Evolutionary conservation across 345 rosid genomes (phyloP), one percentile per base, ranked within the genome.

Genomic region (Murraya koenigii): DNA sequence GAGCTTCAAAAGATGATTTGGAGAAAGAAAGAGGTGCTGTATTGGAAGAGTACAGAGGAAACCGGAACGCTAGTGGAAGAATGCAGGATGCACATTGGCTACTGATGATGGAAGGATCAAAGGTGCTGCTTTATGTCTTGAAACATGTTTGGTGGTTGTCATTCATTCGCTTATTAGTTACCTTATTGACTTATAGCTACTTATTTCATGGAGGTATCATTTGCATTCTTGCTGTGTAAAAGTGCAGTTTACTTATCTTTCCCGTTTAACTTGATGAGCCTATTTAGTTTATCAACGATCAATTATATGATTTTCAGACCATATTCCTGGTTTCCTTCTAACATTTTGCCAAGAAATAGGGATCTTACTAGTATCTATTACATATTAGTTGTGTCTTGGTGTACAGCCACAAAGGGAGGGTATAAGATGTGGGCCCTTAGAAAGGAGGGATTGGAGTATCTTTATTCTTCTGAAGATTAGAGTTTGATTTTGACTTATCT

Each of bases 1-100:
- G 95, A 79, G 90, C 89, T 74, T 89, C 95, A 1, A 89, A 87
- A 81, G 94, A 92, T 32, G 98, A 95, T 86, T 79, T 95, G 85
- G 92, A 93, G 30, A 92, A 93, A 83, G 98, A 95, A 84, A 90
- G 94, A 84, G 98, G 98, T 11, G 97, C 98, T 59, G 95, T 95
- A 72, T 80, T 95, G 91, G 98, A 95, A 82, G 98, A 93, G 86
- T 92, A 88, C 84, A 86, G 97, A 86, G 94, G 90, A 32, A 89
- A 83, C 65, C 82, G 98, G 52, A 91, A 91, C 84, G 98, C 98
- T 80, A 88, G 83, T 72, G 97, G 97, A 73, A 87, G 98, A 84
- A 91, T 91, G 92, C 92, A 88, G 79, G 98, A 95, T 82, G 86
- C 97, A 10, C 97, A 91, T 76, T 93, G 98, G 98, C 71, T 80